These are phyloP conservation scores for Ogataea sp. DNA, from an alignment of 805 yeast genomes.

Conservation along the genomic window DNA sequence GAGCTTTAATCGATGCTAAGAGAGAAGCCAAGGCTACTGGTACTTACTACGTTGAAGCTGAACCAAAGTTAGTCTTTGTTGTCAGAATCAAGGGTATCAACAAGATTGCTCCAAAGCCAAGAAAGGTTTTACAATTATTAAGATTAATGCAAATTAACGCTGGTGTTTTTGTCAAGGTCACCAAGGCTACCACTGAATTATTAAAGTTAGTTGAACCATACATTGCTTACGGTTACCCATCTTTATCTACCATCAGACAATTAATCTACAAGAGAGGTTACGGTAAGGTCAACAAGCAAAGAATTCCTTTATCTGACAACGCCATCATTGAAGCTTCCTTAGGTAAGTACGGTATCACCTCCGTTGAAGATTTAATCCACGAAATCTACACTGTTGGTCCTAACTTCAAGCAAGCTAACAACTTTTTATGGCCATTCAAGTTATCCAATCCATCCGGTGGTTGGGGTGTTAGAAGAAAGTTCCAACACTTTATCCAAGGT, in stretches of 20 bases:
- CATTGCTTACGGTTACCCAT: conserved; percentile 97
- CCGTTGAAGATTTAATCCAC: conserved; percentile 91
- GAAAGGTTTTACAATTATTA: conserved; percentile 93
- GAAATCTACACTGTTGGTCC: conserved; percentile 96
- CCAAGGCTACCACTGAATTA: conserved; percentile 92
- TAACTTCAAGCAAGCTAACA: conserved; percentile 97
- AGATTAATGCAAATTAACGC: conserved; percentile 91
- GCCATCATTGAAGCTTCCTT: conserved; percentile 78
- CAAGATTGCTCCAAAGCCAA: conserved; percentile 99
- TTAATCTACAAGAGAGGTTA: conserved; percentile 95
- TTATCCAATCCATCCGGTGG: conserved; percentile 96
- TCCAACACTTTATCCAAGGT: conserved; percentile 96
- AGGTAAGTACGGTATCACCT: conserved; percentile 89
- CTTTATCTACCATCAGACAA: conserved; percentile 83
- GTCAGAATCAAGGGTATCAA: conserved; percentile 99
- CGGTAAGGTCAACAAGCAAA: conserved; percentile 96
- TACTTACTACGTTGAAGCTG: conserved; percentile 92
- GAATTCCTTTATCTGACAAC: conserved; percentile 85
- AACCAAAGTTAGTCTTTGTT: conserved; percentile 89
- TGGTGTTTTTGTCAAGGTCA: conserved; percentile 90
- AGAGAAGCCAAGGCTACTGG: conserved; percentile 93
- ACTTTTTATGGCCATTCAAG: conserved; percentile 98
- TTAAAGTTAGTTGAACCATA: conserved; percentile 92
- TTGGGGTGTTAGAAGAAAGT: conserved; percentile 95
- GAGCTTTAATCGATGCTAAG: conserved; percentile 78